These are phyloP conservation scores for Sugiyamaella valdiviana DNA, from an alignment of 805 yeast species.

Conservation along the genomic window DNA sequence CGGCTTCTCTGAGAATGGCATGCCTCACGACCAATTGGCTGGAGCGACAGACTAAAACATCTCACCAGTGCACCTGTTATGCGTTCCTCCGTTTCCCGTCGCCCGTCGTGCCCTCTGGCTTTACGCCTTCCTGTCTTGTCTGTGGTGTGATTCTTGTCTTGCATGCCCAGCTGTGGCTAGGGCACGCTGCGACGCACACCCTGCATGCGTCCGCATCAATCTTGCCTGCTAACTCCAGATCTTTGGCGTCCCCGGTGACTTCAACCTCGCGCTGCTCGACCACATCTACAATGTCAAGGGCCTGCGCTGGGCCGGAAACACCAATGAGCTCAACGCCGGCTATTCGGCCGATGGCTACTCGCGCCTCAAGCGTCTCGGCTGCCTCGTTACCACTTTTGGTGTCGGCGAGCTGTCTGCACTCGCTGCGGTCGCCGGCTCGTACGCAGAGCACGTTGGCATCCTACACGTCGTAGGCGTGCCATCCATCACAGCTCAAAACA, in stretches of 20 bases:
- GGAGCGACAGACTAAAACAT: too few species aligned
- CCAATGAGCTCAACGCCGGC: slow-evolving; percentile 85
- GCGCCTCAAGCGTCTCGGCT: slow-evolving; percentile 68
- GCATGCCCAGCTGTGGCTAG: neutral
- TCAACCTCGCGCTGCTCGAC: slow-evolving; percentile 56
- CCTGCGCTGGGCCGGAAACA: slow-evolving; percentile 84
- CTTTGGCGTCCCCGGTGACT: slow-evolving; percentile 60
- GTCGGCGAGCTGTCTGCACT: slow-evolving; percentile 83
- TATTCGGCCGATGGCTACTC: slow-evolving; percentile 88
- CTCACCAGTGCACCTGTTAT: too few species aligned
- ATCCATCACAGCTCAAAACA: slow-evolving; percentile 63
- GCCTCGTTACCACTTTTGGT: slow-evolving; percentile 79
- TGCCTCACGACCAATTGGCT: too few species aligned
- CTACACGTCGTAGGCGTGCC: slow-evolving; percentile 86
- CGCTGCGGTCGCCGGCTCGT: slow-evolving; percentile 83
- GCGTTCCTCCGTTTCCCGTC: neutral
- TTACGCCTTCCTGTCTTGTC: neutral
- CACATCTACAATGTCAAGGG: slow-evolving; percentile 51
- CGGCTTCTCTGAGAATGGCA: too few species aligned
- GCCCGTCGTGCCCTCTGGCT: neutral
- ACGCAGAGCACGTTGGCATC: slow-evolving; percentile 83
- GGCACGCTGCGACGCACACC: neutral
- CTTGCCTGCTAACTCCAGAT: slow-evolving; percentile 23
- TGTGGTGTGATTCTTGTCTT: neutral
- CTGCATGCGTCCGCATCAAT: neutral